Conservation (phyloP, 2,329 filamentous ascomycete genomes). For the Cercospora sp. region DNA sequence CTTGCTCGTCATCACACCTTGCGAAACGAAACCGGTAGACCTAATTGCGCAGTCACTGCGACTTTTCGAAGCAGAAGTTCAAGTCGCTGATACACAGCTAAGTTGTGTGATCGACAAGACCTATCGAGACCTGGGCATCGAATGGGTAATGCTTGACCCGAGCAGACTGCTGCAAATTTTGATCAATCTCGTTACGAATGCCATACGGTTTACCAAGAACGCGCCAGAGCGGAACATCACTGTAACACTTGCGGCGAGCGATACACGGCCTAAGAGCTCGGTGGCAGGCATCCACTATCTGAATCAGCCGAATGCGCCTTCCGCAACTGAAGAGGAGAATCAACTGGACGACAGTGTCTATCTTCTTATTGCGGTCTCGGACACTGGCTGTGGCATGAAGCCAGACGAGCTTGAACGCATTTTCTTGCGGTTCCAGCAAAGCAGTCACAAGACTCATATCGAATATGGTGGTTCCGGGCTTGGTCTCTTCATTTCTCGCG, state of each 20-base stretch:
- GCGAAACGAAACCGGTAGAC: constrained; percentile 38
- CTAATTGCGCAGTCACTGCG: constrained; percentile 38
- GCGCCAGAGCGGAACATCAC: constrained; percentile 37
- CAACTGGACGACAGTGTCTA: constrained; percentile 37
- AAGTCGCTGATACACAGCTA: constrained; percentile 39
- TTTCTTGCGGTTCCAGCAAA: constrained; percentile 70
- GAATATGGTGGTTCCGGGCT: constrained; percentile 70
- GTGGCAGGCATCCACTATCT: constrained; percentile 2
- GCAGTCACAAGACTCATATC: constrained; percentile 64
- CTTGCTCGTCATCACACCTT: constrained; percentile 41
- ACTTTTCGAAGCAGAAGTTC: constrained; percentile 45
- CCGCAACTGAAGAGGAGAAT: background rate
- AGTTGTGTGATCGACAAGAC: constrained; percentile 13
- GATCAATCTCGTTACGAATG: constrained; percentile 23
- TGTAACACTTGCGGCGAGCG: constrained; percentile 29
- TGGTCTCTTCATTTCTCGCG: constrained; percentile 67
- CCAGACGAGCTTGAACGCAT: constrained; percentile 48
- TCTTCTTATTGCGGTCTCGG: constrained; percentile 36
- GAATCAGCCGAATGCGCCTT: constrained; percentile 5
- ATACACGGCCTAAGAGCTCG: constrained; percentile 7
- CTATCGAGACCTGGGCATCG: constrained; percentile 9
- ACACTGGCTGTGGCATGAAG: constrained; percentile 45
- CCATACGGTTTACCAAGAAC: constrained; percentile 23
- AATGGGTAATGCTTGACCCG: constrained; percentile 29
- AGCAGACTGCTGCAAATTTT: constrained; percentile 30